Percentiles rank a stretch among this genome's conserved stretches.
Conservation (phyloP, 768 basidiomycete genomes). For the Leucocoprinus sp. region DNA sequence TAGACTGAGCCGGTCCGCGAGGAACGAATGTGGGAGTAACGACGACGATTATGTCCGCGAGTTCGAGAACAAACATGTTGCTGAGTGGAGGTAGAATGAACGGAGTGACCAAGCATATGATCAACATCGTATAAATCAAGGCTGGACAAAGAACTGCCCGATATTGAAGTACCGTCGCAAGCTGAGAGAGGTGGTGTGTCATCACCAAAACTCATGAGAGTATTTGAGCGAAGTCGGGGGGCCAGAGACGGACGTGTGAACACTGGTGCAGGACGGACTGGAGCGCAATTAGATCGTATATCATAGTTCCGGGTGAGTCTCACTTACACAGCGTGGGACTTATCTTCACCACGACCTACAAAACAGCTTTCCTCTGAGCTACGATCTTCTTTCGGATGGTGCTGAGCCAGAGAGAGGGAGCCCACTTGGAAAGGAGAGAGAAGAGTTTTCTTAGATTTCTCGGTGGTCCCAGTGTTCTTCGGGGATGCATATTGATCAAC, state of each 20-base stretch:
- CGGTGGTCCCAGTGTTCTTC: constrained; percentile 42
- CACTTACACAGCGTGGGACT: constrained; percentile 42
- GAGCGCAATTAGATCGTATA: constrained; percentile 13
- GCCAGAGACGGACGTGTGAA: constrained; percentile 52
- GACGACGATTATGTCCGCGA: constrained; percentile 56
- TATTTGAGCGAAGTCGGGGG: constrained; percentile 56
- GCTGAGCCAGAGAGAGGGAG: constrained; percentile 56
- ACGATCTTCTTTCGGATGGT: constrained; percentile 54
- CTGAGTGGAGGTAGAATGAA: constrained; percentile 39
- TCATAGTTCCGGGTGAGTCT: not conserved
- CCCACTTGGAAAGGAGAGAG: constrained; percentile 63
- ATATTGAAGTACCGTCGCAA: constrained; percentile 61
- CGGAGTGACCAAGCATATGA: constrained; percentile 43
- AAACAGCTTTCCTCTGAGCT: constrained; percentile 62
- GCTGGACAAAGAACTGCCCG: constrained; percentile 70
- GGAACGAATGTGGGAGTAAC: constrained; percentile 54
- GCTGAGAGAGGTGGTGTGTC: constrained; percentile 67
- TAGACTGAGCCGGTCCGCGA: constrained; percentile 59
- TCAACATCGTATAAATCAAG: constrained; percentile 63
- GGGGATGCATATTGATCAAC: constrained; percentile 29
- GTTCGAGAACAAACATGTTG: constrained; percentile 37
- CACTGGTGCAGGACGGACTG: constrained; percentile 42
- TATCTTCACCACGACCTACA: constrained; percentile 59
- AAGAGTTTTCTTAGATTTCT: constrained; percentile 62
- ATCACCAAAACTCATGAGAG: constrained; percentile 57